Conservation (phyloP, 495 filamentous ascomycete species). For the Xanthoparmelia taractica region DNA sequence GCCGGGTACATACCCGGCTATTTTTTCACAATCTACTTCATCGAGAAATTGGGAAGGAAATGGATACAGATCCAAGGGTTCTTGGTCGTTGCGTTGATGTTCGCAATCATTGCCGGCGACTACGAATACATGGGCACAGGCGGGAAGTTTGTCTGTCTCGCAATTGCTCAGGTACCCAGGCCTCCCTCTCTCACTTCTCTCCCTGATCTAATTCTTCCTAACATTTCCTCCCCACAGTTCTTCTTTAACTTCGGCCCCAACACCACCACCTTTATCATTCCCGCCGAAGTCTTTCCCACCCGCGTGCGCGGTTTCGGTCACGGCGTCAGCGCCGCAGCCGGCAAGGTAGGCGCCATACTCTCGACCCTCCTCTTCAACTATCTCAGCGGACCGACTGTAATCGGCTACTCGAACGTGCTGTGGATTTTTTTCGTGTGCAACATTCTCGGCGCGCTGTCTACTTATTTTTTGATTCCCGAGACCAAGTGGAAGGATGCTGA, state of each 20-base stretch:
- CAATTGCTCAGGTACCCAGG: slow-evolving; percentile 45
- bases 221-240: no score
- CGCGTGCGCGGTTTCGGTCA: slow-evolving; percentile 78
- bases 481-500: slow-evolving; percentile 27
- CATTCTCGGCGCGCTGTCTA: slow-evolving; percentile 27
- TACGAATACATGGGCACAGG: slow-evolving; percentile 48
- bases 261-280: slow-evolving; percentile 82
- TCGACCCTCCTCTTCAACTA: slow-evolving; percentile 30
- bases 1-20: slow-evolving; percentile 73
- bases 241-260: slow-evolving; percentile 85
- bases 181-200: not conserved
- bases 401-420: slow-evolving; percentile 27
- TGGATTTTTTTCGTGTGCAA: slow-evolving; percentile 32
- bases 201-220: slow-evolving; percentile 60
- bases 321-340: slow-evolving; percentile 72
- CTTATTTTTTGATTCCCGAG: slow-evolving; percentile 28
- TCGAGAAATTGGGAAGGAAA: slow-evolving; percentile 69
- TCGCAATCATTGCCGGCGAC: slow-evolving; percentile 65
- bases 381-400: slow-evolving; percentile 19
- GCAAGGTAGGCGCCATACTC: slow-evolving; percentile 71
- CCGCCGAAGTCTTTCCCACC: slow-evolving; percentile 84
- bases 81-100: slow-evolving; percentile 63
- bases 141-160: slow-evolving; percentile 54
- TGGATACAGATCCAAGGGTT: slow-evolving; percentile 75
- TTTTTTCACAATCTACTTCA: slow-evolving; percentile 62